These are phyloP conservation scores for Vigna reflexopilosa DNA, from an alignment of 306 rosid species.

Conservation along the genomic window DNA sequence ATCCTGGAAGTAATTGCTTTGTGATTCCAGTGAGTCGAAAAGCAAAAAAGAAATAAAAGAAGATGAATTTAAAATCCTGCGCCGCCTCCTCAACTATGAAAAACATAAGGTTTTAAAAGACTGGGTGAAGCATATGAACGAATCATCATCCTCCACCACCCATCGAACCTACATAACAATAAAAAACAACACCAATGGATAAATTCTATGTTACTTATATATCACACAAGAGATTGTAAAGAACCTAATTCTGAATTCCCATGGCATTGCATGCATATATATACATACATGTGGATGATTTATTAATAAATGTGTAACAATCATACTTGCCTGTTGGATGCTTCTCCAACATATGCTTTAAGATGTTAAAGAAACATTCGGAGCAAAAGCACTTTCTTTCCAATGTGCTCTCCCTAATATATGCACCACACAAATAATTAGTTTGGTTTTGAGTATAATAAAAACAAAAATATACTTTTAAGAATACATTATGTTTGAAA, in stretches of 20 bases:
- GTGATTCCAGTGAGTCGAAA: constrained; percentile 10
- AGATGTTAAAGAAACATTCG: constrained; percentile 40
- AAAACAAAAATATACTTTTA: neutral
- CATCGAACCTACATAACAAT: constrained; percentile 14
- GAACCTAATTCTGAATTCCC: constrained; percentile 41
- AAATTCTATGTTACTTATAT: constrained; percentile 26
- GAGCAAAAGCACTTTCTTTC: constrained; percentile 28
- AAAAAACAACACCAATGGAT: constrained; percentile 1
- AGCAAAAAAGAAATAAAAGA: neutral
- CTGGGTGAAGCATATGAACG: constrained; percentile 53
- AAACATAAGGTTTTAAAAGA: constrained; percentile 46
- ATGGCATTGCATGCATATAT: constrained; percentile 47
- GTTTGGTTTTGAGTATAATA: neutral
- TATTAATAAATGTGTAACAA: constrained; percentile 28
- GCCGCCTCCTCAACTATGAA: constrained; percentile 56
- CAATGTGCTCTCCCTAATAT: constrained; percentile 36
- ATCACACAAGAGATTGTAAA: constrained; percentile 35
- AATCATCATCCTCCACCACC: constrained; percentile 63
- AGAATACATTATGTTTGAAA: too few relatives aligned
- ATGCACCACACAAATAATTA: constrained; percentile 42
- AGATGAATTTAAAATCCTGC: constrained; percentile 33
- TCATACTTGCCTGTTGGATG: constrained; percentile 63
- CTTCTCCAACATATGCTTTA: constrained; percentile 65
- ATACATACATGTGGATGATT: constrained; percentile 34
- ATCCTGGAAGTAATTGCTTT: constrained; percentile 31